Evolutionary conservation across 768 basidiomycete genomes (phyloP).

Genomic region (Rhizopogon roseolus): DNA sequence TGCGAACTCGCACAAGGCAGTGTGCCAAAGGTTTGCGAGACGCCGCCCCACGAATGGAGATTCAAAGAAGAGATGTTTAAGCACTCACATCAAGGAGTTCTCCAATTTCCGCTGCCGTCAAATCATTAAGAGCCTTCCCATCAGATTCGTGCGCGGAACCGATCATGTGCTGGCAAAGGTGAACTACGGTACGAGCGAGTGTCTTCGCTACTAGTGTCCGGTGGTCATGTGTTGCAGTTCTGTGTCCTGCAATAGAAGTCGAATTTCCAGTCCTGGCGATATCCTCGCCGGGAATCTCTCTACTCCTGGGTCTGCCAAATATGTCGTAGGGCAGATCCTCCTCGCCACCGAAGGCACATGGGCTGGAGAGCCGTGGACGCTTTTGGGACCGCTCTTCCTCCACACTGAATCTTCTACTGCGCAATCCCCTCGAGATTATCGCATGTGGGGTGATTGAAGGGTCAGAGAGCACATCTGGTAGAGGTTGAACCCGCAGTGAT

Average conservation of each 20-base stretch:
- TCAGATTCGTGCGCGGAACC: background rate
- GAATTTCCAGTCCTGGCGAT: background rate
- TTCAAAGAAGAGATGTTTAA: background rate
- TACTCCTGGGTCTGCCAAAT: slow-evolving; percentile 8
- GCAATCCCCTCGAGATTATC: slow-evolving; percentile 4
- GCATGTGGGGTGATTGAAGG: slow-evolving; percentile 1
- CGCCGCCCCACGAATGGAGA: background rate
- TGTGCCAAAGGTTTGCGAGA: background rate
- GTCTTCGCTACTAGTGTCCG: slow-evolving; percentile 9
- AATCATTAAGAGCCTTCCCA: slow-evolving; percentile 10
- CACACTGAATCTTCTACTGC: slow-evolving; percentile 14
- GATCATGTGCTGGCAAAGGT: slow-evolving; percentile 20
- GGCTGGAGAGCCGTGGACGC: slow-evolving; percentile 17
- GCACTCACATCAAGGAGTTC: slow-evolving; percentile 28
- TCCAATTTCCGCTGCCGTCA: slow-evolving; percentile 26
- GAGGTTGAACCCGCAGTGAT: background rate
- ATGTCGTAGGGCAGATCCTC: slow-evolving; percentile 1
- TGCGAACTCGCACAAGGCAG: background rate
- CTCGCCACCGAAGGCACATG: slow-evolving; percentile 9
- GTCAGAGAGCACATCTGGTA: background rate
- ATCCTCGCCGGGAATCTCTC: background rate
- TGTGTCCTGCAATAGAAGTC: background rate
- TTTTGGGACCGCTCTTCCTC: slow-evolving; percentile 24
- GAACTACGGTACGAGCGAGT: slow-evolving; percentile 18
- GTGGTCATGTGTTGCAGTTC: slow-evolving; percentile 1